Percentiles rank a stretch among this genome's conserved stretches.
Evolutionary conservation across 352 stramenopile genomes (phyloP).

Genomic region (Thraustotheca clavata): DNA sequence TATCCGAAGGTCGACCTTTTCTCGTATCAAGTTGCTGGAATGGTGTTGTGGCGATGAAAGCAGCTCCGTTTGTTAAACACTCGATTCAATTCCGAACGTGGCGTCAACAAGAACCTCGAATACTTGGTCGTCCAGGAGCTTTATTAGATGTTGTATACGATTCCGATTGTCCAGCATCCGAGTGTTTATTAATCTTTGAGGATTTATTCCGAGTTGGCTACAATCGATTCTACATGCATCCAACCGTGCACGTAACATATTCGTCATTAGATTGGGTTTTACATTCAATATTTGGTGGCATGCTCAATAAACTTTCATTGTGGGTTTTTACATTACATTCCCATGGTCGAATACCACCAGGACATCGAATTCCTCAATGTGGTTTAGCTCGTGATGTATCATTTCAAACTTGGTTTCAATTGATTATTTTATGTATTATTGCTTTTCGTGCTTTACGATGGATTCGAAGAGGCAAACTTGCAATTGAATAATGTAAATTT

Average conservation of each 20-base stretch:
- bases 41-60: conserved; percentile 17
- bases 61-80: conserved; percentile 2
- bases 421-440: not conserved
- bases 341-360: not conserved
- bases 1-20: conserved; percentile 4
- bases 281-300: not conserved
- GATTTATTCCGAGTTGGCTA: not conserved
- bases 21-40: conserved; percentile 21
- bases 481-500: not conserved
- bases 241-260: conserved; percentile 12
- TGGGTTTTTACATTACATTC: not conserved
- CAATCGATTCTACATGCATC: conserved; percentile 6
- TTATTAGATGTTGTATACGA: not conserved
- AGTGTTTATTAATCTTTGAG: conserved; percentile 8
- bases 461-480: not conserved
- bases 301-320: not conserved
- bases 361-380: not conserved
- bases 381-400: not conserved
- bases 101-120: not conserved
- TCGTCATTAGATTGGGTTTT: not conserved
- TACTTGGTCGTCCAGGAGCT: not conserved
- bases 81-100: conserved; percentile 5
- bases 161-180: not conserved
- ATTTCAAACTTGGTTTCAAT: not conserved
- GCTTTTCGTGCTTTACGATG: not conserved